Evolutionary conservation across 441 rosid species (phyloP).

Genomic region (Erodium moschatum): DNA sequence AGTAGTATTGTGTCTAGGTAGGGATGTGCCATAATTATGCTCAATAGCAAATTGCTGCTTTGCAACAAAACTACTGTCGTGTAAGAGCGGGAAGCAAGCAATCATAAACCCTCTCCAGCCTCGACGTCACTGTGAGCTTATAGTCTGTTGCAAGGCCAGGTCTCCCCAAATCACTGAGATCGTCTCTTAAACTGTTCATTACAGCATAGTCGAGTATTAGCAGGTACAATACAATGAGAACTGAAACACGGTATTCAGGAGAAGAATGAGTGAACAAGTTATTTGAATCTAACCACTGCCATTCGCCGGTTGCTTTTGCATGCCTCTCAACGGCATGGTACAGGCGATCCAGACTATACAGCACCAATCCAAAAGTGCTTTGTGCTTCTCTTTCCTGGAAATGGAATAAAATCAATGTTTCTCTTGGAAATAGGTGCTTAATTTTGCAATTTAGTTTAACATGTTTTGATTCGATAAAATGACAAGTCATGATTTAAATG

Average conservation of each 20-base stretch:
- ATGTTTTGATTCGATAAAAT: neutral
- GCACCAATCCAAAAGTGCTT: conserved; percentile 66
- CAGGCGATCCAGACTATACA: conserved; percentile 67
- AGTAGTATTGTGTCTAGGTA: neutral
- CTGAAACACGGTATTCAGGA: neutral
- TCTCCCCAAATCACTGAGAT: conserved; percentile 63
- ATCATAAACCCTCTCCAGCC: conserved; percentile 59
- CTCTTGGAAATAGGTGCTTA: neutral
- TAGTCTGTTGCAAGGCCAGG: conserved; percentile 51
- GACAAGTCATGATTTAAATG: too few relatives aligned
- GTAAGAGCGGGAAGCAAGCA: conserved; percentile 65
- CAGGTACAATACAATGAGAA: neutral
- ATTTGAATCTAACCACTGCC: conserved; percentile 55
- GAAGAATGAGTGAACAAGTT: neutral
- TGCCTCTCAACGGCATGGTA: conserved; percentile 61
- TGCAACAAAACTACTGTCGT: conserved; percentile 28
- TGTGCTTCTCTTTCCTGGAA: conserved; percentile 69
- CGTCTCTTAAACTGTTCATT: conserved; percentile 65
- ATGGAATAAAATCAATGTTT: conserved; percentile 17
- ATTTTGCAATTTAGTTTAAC: neutral
- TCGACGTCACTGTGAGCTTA: conserved; percentile 58
- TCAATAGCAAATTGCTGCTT: neutral
- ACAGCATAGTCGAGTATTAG: neutral
- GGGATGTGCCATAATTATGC: neutral
- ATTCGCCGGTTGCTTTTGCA: conserved; percentile 76